phyloP scores from a whole-genome alignment of 2,329 filamentous ascomycete genomes.

The Fusarium ramigenum region DNA sequence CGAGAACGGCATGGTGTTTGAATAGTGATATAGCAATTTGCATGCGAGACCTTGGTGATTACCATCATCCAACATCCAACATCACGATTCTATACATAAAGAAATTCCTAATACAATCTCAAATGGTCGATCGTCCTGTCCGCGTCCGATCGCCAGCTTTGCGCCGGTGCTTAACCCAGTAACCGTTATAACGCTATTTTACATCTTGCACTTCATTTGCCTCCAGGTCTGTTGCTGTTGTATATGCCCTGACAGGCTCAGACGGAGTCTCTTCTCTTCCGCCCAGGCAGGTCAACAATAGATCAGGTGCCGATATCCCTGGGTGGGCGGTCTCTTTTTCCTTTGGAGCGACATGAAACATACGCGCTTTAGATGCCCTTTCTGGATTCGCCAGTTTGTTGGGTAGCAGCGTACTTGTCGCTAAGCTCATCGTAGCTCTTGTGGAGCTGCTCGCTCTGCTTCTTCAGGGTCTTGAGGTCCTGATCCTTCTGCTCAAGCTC shows the following conservation, averaged over 20 bases:
- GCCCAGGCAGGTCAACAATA: neutral
- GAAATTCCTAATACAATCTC: slow-evolving; percentile 31
- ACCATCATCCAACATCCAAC: neutral
- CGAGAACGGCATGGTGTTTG: neutral
- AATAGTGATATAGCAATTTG: neutral
- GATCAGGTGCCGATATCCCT: neutral
- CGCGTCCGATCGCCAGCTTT: slow-evolving; percentile 22
- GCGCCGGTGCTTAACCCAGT: slow-evolving; percentile 26
- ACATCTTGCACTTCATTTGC: slow-evolving; percentile 8
- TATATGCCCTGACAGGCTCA: slow-evolving; percentile 23
- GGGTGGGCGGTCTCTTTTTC: neutral
- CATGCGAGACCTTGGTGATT: neutral
- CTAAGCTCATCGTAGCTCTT: slow-evolving; percentile 87
- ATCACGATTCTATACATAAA: slow-evolving; percentile 20
- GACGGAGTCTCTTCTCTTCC: neutral
- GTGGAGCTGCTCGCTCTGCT: slow-evolving; percentile 85
- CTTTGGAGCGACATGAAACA: neutral
- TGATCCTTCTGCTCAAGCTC: slow-evolving; percentile 82
- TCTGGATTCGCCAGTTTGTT: slow-evolving; percentile 61
- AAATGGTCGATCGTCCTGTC: slow-evolving; percentile 23
- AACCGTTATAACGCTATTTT: slow-evolving; percentile 29
- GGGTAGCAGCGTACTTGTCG: slow-evolving; percentile 77
- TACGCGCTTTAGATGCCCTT: slow-evolving; percentile 62
- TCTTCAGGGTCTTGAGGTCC: slow-evolving; percentile 89
- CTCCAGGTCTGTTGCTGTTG: slow-evolving; percentile 1